Evolutionary conservation across 441 rosid genomes (phyloP), one percentile per base, ranked within the genome.

Genomic region (Pelargonium fulgidum): DNA sequence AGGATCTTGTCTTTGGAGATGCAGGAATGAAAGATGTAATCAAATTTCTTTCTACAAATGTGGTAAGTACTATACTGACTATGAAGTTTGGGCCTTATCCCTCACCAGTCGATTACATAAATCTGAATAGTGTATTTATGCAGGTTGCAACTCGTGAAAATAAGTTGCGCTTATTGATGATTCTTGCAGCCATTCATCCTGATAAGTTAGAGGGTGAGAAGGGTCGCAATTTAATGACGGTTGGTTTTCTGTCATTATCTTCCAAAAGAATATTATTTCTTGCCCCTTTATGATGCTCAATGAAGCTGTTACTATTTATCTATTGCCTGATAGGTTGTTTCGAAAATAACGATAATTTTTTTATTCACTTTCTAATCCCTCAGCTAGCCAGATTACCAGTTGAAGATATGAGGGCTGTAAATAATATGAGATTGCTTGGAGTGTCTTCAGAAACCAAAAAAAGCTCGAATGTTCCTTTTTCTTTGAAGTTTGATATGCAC

Each of bases 1-100:
- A 92, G 81, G 97, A 92, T 73, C 93, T 95, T 76, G 98, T 91
- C 65, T 95, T 95, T 73, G 99, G 99, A 77, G 98, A 95, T 85
- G 97, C 96, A 52, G 97, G 97, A 72, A 85, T 80, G 79, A 85
- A 87, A 71, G 98, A 95, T 70, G 91, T 87, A 68, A 87, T 91
- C 68, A 91, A 85, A 70, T 89, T 80, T 84, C 77, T 95, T 66
- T 88, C 86, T 67, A 77, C 87, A 58, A 87, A 84, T 14, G 85
- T 85, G 96, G 99, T 91, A 71, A 58, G 71, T 19, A 24, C 36
- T 29, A 29, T 29, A 29, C 36, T 29, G 36, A 29, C 36, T 29
- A 87, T 91, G 97, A 96, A 87, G 99, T 96, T 94, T 79, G 69
- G 71, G 70, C 58, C 36, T 61, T 19, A 5, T 3, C 22, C 22